Base-by-base conservation (phyloP, 352 stramenopile genomes). In the Blastocystis sp. region DNA sequence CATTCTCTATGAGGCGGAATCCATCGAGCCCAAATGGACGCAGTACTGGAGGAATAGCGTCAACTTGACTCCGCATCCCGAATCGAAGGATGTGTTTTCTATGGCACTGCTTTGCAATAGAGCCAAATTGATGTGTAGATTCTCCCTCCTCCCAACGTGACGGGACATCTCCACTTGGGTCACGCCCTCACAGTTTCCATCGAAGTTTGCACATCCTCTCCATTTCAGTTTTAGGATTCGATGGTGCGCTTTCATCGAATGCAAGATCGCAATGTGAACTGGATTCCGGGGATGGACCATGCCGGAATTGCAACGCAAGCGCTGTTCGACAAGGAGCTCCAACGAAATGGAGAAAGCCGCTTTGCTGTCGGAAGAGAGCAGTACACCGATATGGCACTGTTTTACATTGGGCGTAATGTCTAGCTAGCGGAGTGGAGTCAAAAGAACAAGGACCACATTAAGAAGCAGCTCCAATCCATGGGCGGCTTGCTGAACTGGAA, bases 121-220 rank as follows among this genome's bases (percentile, higher is more conserved):
- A n/a, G n/a, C 5, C 1, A 7, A 17, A n/a, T 64, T 23, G 5
- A 21, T 23, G 38, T 0, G 43, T 38, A 81, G 89, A 40, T 90
- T 41, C 48, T 97, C 91, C 94, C 94, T 10, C 94, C 94, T 53
- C 94, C 94, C 10, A 97, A 97, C 89, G 93, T 97, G 10, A 97
- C 94, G 28, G 94, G 94, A 34, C 88, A 93, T 62, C 92, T 99
- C 53, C 96, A 99, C 90, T 94, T 99, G 89, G 97, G 97, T 14
- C 97, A 99, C 90, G 96, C 97, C 38, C 96, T 99, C 70, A 98
- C 97, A 52, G 95, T 98, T 14, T 94, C 96, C 52, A 93, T 99
- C 11, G 70, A 81, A 45, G 28, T 34, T 34, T 34, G 28, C 28
- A 34, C 28, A 34, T 34, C 28, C 28, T 34, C 28, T 34, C 28